A percentile compares a stretch with the other conserved stretches of the same genome.
Evolutionary conservation across 2,329 filamentous ascomycete genomes (phyloP).

Genomic region (Rugonectria rugulosa): DNA sequence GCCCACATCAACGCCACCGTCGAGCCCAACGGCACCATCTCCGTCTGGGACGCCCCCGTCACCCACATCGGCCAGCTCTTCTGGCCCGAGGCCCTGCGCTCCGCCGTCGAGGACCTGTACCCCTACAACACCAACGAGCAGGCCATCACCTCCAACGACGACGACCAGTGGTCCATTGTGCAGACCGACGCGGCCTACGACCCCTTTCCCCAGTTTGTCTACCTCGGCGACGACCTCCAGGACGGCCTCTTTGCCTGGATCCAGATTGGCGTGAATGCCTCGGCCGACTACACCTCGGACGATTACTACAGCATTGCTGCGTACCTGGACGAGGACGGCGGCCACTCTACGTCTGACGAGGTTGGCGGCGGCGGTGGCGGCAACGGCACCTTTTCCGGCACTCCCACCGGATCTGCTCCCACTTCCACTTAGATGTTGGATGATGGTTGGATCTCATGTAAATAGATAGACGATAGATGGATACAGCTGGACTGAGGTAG

Average conservation of each 20-base stretch:
- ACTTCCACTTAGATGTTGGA: not conserved
- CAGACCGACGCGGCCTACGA: conserved; percentile 56
- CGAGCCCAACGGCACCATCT: conserved; percentile 55
- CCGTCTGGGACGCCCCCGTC: conserved; percentile 39
- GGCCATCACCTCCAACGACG: conserved; percentile 53
- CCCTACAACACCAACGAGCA: conserved; percentile 56
- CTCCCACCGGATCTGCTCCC: not conserved
- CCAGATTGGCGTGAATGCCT: conserved; percentile 55
- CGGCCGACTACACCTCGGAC: conserved; percentile 10
- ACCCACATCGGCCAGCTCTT: conserved; percentile 70
- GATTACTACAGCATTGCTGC: conserved; percentile 17
- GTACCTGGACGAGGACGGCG: conserved; percentile 12
- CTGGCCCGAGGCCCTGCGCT: conserved; percentile 63
- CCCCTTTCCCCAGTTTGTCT: conserved; percentile 65
- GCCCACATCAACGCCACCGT: conserved; percentile 46
- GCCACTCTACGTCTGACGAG: conserved; percentile 5
- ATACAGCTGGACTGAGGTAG: no score
- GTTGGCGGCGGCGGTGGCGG: not conserved
- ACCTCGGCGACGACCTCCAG: conserved; percentile 58
- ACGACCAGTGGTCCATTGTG: conserved; percentile 51
- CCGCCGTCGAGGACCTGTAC: conserved; percentile 51
- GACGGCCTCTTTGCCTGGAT: conserved; percentile 65
- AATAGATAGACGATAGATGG: no score
- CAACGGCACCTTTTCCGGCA: conserved; percentile 4
- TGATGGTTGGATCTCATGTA: not conserved